Conservation (phyloP, 441 rosid species). For the Croton setiger region DNA sequence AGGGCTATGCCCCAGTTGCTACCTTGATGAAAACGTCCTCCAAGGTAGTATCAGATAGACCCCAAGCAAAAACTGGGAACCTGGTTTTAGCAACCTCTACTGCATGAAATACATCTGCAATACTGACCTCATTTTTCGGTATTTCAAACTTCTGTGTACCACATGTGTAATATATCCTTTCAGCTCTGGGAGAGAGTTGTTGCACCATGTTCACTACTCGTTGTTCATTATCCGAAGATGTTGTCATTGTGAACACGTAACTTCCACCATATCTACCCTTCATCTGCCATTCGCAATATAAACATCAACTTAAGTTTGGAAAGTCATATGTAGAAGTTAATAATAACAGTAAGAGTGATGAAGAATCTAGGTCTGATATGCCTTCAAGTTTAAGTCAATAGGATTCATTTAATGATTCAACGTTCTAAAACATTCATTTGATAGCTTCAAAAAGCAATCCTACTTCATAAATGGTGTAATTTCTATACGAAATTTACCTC, state of each 20-base stretch:
- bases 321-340: neutral
- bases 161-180: conserved; percentile 55
- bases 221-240: conserved; percentile 47
- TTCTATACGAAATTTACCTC: conserved; percentile 42
- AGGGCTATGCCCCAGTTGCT: conserved; percentile 32
- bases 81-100: conserved; percentile 68
- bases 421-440: neutral
- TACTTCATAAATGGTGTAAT: neutral
- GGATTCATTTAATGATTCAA: neutral
- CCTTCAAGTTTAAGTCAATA: neutral
- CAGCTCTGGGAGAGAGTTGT: conserved; percentile 51
- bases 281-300: conserved; percentile 36
- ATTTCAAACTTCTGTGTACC: conserved; percentile 95
- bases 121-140: conserved; percentile 65
- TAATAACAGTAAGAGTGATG: neutral
- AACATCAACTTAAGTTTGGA: neutral
- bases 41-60: conserved; percentile 76
- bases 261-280: conserved; percentile 83
- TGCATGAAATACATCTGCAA: conserved; percentile 62
- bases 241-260: conserved; percentile 73
- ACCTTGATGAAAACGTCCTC: conserved; percentile 97
- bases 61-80: conserved; percentile 87
- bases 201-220: conserved; percentile 55
- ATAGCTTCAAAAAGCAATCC: neutral
- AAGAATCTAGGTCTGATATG: neutral